Conservation (phyloP, 2,329 filamentous ascomycete species). For the Escovopsis sp. region DNA sequence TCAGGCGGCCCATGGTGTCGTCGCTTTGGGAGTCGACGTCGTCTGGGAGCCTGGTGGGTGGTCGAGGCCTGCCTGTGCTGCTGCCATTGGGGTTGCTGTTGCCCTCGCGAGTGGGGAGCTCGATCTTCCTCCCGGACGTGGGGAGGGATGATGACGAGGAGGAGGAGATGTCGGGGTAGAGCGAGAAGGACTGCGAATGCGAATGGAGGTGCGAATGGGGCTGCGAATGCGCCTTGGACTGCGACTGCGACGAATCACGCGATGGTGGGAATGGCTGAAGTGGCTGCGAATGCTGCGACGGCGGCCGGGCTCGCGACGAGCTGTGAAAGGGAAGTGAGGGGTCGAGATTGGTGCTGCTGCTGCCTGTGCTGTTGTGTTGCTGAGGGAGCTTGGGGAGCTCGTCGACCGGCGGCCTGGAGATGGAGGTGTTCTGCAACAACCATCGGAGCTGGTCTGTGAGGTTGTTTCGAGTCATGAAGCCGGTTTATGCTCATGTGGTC, state of each 20-base stretch:
- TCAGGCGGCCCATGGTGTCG: slow-evolving; percentile 29
- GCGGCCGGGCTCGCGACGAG: slow-evolving; percentile 11
- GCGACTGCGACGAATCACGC: slow-evolving; percentile 1
- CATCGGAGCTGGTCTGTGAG: slow-evolving; percentile 41
- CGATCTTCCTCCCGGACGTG: background rate
- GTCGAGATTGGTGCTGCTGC: slow-evolving; percentile 16
- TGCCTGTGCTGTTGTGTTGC: too few species aligned
- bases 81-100: slow-evolving; percentile 10
- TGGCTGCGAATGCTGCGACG: slow-evolving; percentile 1
- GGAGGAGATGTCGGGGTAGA: too few species aligned
- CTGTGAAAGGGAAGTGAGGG: slow-evolving; percentile 6
- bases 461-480: slow-evolving; percentile 49
- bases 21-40: slow-evolving; percentile 14
- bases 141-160: background rate
- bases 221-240: too few species aligned
- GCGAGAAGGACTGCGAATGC: too few species aligned
- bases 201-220: too few species aligned
- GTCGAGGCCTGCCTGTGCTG: slow-evolving; percentile 10
- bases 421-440: slow-evolving; percentile 34
- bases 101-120: slow-evolving; percentile 1
- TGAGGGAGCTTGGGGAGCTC: too few species aligned
- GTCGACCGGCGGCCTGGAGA: slow-evolving; percentile 24
- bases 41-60: too few species aligned
- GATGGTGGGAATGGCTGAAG: too few species aligned
- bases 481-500: too few species aligned